Percentiles rank a stretch among this genome's conserved stretches.
These are phyloP conservation scores for Cladophialophora psammophila DNA, from an alignment of 2,329 filamentous ascomycete genomes.

Conservation along the genomic window DNA sequence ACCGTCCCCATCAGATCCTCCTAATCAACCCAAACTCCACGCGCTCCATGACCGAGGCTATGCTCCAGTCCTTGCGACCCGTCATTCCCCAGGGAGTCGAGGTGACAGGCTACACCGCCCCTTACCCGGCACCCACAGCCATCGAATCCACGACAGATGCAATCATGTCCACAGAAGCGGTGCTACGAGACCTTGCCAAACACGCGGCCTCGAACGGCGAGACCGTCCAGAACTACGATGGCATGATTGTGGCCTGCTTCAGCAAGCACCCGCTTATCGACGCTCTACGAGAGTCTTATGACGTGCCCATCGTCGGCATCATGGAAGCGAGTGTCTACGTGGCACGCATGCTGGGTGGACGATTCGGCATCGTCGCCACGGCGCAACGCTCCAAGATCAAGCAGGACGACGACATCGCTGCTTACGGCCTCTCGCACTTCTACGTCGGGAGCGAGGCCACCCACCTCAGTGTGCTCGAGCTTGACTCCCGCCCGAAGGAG, in stretches of 20 bases:
- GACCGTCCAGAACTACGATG: slow-evolving; percentile 51
- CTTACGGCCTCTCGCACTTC: slow-evolving; percentile 53
- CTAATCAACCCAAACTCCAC: slow-evolving; percentile 60
- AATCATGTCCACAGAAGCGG: slow-evolving; percentile 59
- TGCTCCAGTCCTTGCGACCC: slow-evolving; percentile 52
- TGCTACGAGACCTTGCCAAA: slow-evolving; percentile 54
- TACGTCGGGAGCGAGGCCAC: slow-evolving; percentile 54
- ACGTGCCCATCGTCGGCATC: slow-evolving; percentile 57
- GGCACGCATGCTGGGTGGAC: slow-evolving; percentile 57
- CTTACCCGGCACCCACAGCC: slow-evolving; percentile 57
- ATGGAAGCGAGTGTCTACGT: slow-evolving; percentile 61
- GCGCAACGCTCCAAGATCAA: slow-evolving; percentile 50
- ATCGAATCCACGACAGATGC: slow-evolving; percentile 61
- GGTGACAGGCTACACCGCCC: slow-evolving; percentile 60
- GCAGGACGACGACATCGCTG: slow-evolving; percentile 50
- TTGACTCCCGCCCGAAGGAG: slow-evolving; percentile 49
- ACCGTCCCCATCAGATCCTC: slow-evolving; percentile 47
- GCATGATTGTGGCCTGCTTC: slow-evolving; percentile 60
- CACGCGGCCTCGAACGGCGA: slow-evolving; percentile 48
- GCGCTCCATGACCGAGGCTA: slow-evolving; percentile 56
- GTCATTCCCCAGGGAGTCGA: slow-evolving; percentile 58
- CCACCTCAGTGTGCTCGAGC: slow-evolving; percentile 54
- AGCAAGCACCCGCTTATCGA: slow-evolving; percentile 57
- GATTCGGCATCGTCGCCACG: slow-evolving; percentile 56
- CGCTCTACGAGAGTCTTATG: slow-evolving; percentile 57